A percentile compares a stretch with the other conserved stretches of the same genome.
Conservation (phyloP, 805 yeast species). For the Blastobotrys peoriensis region DNA sequence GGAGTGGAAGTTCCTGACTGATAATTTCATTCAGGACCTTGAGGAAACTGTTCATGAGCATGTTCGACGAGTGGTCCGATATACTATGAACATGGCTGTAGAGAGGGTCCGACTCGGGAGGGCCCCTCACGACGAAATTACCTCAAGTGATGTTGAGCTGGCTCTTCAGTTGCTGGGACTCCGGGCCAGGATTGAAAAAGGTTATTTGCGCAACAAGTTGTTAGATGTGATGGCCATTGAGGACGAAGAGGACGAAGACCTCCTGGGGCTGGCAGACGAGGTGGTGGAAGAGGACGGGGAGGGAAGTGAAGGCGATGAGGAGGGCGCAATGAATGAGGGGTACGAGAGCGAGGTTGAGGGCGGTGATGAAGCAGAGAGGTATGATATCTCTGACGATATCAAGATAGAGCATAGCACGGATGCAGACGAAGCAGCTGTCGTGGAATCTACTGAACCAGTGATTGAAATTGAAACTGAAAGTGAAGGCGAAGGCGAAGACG, state of each 20-base stretch:
- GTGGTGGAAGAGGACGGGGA: neutral
- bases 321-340: too few species aligned
- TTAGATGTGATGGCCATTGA: too few species aligned
- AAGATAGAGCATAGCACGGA: too few species aligned
- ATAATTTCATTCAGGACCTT: neutral
- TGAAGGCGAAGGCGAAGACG: neutral
- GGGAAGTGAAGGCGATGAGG: too few species aligned
- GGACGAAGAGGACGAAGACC: too few species aligned
- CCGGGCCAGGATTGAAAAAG: too few species aligned
- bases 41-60: neutral
- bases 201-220: too few species aligned
- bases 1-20: neutral
- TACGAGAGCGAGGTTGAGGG: neutral
- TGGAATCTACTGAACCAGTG: too few species aligned
- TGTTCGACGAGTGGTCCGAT: neutral
- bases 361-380: neutral
- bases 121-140: neutral
- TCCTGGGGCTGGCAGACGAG: neutral
- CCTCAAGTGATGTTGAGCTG: neutral
- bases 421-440: too few species aligned
- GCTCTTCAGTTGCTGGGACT: neutral
- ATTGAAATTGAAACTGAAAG: too few species aligned
- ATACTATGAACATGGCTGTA: neutral
- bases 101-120: neutral
- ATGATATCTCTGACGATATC: neutral